phyloP scores from a whole-genome alignment of 768 basidiomycete species.

The Lyophyllum shimeji region DNA sequence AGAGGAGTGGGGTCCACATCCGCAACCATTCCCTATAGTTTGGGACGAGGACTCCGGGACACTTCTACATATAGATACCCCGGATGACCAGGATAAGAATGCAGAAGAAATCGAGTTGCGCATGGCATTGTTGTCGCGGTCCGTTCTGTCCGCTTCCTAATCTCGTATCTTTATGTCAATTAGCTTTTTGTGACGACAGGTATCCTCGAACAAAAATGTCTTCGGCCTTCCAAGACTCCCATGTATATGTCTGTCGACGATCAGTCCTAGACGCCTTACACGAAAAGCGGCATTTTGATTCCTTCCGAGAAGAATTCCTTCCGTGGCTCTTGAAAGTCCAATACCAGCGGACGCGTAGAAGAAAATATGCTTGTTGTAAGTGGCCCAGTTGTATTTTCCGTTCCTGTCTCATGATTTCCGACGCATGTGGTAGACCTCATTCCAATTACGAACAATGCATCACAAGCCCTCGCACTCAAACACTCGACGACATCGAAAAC shows the following conservation, averaged over 20 bases:
- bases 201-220: conserved; percentile 73
- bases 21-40: conserved; percentile 51
- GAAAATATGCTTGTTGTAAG: conserved; percentile 59
- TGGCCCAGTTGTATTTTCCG: conserved; percentile 7
- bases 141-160: conserved; percentile 13
- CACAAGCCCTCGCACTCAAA: conserved; percentile 50
- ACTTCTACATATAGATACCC: conserved; percentile 70
- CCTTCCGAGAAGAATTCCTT: conserved; percentile 85
- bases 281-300: conserved; percentile 71
- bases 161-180: conserved; percentile 4
- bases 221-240: conserved; percentile 74
- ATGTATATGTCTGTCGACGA: conserved; percentile 86
- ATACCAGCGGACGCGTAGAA: conserved; percentile 61
- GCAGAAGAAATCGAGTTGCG: conserved; percentile 70
- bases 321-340: conserved; percentile 92
- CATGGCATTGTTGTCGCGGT: conserved; percentile 76
- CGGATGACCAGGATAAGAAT: conserved; percentile 67
- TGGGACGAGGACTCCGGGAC: conserved; percentile 70
- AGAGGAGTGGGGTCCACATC: conserved; percentile 66
- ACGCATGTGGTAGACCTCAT: conserved; percentile 39
- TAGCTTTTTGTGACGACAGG: conserved; percentile 32
- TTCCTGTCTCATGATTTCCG: background rate
- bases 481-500: conserved; percentile 54
- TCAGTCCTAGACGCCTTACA: conserved; percentile 71
- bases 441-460: conserved; percentile 39